Base-by-base conservation (phyloP, 2,329 filamentous ascomycete genomes). In the Dryadomyces quercus-mongolicae region DNA sequence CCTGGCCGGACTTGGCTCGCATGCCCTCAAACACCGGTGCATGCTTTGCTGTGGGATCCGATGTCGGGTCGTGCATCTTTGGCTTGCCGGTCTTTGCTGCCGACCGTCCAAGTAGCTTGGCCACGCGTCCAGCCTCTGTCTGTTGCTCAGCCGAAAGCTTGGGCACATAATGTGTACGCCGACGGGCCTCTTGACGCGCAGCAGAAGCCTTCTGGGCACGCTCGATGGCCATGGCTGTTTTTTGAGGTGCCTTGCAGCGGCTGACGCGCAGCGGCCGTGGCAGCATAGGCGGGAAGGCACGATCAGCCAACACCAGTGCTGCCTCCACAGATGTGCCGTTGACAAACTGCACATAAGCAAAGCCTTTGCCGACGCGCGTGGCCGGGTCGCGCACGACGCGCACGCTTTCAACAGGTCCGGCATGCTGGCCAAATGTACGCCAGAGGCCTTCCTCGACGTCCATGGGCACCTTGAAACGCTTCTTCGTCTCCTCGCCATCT, bases 261-360 rank as follows among this genome's bases (percentile, higher is more conserved):
- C 82, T 85, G 49, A 98, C 91, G 53, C 93, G 86, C 38, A 98
- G 75, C 60, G 84, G 80, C 48, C 93, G 84, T 10, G 92, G 92
- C n/a, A 97, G 81, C 80, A 96, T 84, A 18, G 92, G 92, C 16
- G 92, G 90, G 64, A 91, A 97, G 63, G 88, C 93, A 74, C 97
- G 95, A 58, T 83, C 91, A 66, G 96, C 80, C 57, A 92, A 81
- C 43, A 94, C 78, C 13, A 98, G 77, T 1, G 93, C 93, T n/a
- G 86, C 80, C 69, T 98, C 93, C 48, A 98, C 92, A 47, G 85
- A 76, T 63, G 94, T 96, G 58, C 77, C 81, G 63, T 97, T 88
- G 64, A 85, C 81, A 70, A 98, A 98, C 66, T 98, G 93, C 16
- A 98, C 92, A 64, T 98, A 98, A 58, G 94, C 94, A 65, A 98